Conservation (phyloP, 805 yeast genomes). For the Candida piceae region DNA sequence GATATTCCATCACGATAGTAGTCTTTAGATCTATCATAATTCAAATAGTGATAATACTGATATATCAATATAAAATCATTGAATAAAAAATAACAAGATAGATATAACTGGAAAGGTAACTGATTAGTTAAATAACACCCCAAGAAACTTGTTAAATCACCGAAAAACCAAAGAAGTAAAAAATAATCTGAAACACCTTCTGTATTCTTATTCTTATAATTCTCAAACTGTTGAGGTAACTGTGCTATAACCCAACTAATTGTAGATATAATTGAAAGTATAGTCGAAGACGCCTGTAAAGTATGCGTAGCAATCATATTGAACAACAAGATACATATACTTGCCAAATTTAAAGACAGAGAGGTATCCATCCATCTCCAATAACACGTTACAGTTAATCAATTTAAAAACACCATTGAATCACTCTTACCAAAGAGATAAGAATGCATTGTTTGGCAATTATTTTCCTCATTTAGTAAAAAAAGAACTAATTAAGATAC, state of each 20-base stretch:
- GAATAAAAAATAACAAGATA: conserved; percentile 67
- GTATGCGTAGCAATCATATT: not conserved
- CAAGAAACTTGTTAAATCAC: conserved; percentile 33
- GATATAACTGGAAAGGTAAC: conserved; percentile 69
- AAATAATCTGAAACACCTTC: conserved; percentile 29
- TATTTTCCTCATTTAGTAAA: too few relatives aligned
- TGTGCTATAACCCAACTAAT: conserved; percentile 33
- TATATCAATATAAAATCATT: conserved; percentile 64
- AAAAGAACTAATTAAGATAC: too few relatives aligned
- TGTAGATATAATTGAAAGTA: conserved; percentile 26
- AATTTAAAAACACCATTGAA: too few relatives aligned
- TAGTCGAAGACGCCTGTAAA: conserved; percentile 13
- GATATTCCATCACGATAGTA: not conserved
- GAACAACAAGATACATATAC: too few relatives aligned
- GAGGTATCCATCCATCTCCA: too few relatives aligned
- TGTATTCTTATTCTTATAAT: conserved; percentile 27
- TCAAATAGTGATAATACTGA: conserved; percentile 71
- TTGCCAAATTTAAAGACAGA: too few relatives aligned
- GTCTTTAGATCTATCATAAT: conserved; percentile 4
- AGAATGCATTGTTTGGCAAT: too few relatives aligned
- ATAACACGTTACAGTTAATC: too few relatives aligned
- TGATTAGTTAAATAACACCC: conserved; percentile 80
- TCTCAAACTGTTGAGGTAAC: conserved; percentile 32
- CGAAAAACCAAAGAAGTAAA: conserved; percentile 29
- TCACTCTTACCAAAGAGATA: too few relatives aligned